Percentiles rank a stretch among this genome's conserved stretches.
Evolutionary conservation across 345 rosid genomes (phyloP).

Genomic region (Excoecaria agallocha): DNA sequence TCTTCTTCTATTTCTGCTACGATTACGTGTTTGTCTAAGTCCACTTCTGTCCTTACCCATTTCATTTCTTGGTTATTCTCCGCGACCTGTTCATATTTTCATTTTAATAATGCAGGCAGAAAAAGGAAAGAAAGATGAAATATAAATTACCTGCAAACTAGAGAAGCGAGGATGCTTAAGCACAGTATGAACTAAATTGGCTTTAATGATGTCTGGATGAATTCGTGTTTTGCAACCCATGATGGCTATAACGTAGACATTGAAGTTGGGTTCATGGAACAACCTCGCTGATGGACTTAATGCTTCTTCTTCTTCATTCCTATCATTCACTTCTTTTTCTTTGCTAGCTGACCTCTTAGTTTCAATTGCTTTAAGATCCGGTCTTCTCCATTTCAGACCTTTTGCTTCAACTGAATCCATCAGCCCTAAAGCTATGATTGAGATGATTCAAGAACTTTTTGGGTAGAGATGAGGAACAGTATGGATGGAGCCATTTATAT

Average conservation of each 20-base stretch:
- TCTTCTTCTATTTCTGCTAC: constrained; percentile 30
- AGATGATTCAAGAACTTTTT: no score
- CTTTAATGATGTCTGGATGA: constrained; percentile 15
- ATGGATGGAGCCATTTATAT: neutral
- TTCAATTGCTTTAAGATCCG: constrained; percentile 17
- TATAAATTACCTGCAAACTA: constrained; percentile 30
- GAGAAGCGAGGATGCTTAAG: constrained; percentile 41
- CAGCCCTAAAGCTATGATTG: neutral
- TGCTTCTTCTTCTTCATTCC: constrained; percentile 34
- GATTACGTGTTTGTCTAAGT: constrained; percentile 35
- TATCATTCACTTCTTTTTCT: neutral
- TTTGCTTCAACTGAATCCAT: neutral
- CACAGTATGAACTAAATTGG: constrained; percentile 20
- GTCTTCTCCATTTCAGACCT: constrained; percentile 17
- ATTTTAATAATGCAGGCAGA: neutral
- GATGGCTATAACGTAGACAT: constrained; percentile 44
- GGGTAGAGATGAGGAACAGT: no score
- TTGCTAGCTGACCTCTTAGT: neutral
- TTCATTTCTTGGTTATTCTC: constrained; percentile 26
- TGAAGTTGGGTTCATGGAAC: constrained; percentile 53
- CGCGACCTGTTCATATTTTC: constrained; percentile 19
- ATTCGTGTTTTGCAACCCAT: constrained; percentile 36
- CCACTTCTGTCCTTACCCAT: constrained; percentile 41
- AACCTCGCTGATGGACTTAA: constrained; percentile 59
- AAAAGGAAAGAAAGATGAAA: no score